These are phyloP conservation scores for Nicotiana benthamiana DNA, from an alignment of 257 asterid species.

Conservation along the genomic window DNA sequence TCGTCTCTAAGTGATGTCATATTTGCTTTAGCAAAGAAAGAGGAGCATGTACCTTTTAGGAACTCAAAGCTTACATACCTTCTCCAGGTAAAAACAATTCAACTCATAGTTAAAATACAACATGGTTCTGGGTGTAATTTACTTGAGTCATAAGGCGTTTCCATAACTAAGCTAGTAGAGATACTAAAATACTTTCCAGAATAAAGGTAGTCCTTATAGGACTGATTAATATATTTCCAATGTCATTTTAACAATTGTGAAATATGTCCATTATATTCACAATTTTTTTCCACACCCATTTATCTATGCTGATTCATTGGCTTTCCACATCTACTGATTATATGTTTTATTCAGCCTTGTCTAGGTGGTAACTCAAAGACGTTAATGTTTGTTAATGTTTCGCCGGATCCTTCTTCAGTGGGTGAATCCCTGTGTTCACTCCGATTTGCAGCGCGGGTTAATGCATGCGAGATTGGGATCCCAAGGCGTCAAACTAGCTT, in stretches of 20 bases:
- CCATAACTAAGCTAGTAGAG: background rate
- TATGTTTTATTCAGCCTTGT: conserved; percentile 62
- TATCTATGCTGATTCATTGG: background rate
- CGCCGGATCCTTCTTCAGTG: conserved; percentile 74
- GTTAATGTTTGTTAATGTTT: conserved; percentile 77
- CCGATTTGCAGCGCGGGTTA: conserved; percentile 91
- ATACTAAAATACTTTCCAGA: background rate
- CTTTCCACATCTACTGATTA: background rate
- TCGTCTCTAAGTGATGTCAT: conserved; percentile 91
- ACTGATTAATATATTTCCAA: background rate
- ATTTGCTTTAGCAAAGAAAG: conserved; percentile 90
- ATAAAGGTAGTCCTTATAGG: background rate
- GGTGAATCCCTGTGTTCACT: conserved; percentile 97
- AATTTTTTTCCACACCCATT: background rate
- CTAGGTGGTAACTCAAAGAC: conserved; percentile 98
- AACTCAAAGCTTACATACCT: conserved; percentile 94
- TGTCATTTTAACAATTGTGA: background rate
- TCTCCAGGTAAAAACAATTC: conserved; percentile 65
- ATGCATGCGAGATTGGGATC: conserved; percentile 89
- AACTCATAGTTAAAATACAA: background rate
- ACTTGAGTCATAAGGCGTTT: background rate
- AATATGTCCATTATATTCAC: background rate
- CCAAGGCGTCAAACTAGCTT: conserved; percentile 88
- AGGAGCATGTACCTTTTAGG: conserved; percentile 89
- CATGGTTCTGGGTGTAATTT: background rate